Percentiles rank a stretch among this genome's conserved stretches.
Conservation (phyloP, 805 yeast genomes). For the Nakazawaea ishiwadae region DNA sequence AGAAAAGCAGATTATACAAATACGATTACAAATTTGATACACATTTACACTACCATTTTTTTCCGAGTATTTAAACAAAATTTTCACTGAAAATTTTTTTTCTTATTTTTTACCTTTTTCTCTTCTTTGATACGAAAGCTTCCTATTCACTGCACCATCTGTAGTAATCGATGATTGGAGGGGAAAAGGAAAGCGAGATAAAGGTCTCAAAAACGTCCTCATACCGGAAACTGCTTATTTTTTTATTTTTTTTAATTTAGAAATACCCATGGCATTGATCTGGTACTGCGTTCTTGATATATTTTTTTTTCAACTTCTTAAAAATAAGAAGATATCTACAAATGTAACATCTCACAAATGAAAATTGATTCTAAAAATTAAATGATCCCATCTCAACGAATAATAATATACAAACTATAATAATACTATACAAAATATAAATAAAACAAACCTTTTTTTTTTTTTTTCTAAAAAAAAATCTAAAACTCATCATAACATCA, state of each 20-base stretch:
- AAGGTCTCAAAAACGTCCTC: slow-evolving; percentile 32
- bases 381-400: not conserved
- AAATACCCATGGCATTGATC: slow-evolving; percentile 18
- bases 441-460: not conserved
- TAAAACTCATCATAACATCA: slow-evolving; percentile 2
- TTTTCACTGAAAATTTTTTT: too few relatives aligned
- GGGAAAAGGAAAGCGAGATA: slow-evolving; percentile 39
- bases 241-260: not conserved
- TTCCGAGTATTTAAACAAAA: not conserved
- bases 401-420: slow-evolving; percentile 3
- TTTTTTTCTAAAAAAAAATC: too few relatives aligned
- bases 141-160: slow-evolving; percentile 41
- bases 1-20: not conserved
- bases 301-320: slow-evolving; percentile 13
- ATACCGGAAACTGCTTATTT: slow-evolving; percentile 24
- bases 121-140: slow-evolving; percentile 35
- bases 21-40: not conserved
- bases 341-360: too few relatives aligned
- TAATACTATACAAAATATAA: not conserved
- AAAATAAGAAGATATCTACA: too few relatives aligned
- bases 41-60: not conserved
- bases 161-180: slow-evolving; percentile 33
- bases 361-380: too few relatives aligned
- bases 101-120: slow-evolving; percentile 14
- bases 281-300: slow-evolving; percentile 38